Evolutionary conservation across 331 rosid genomes (phyloP).

Genomic region (Malus hybrid): DNA sequence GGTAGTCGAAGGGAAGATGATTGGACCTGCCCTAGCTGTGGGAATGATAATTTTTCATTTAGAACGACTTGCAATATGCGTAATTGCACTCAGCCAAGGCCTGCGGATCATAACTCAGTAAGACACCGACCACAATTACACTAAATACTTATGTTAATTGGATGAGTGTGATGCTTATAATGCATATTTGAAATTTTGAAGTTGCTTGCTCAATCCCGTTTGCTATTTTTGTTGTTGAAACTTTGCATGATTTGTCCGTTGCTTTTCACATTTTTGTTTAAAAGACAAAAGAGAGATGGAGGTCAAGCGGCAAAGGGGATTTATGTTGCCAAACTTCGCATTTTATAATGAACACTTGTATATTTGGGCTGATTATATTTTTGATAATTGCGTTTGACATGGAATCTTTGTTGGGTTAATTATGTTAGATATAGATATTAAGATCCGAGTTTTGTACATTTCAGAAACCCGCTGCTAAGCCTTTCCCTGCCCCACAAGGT

Average conservation of each 20-base stretch:
- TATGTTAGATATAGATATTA: background rate
- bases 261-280: background rate
- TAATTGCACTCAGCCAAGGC: slow-evolving; percentile 98
- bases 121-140: slow-evolving; percentile 1
- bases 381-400: background rate
- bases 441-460: background rate
- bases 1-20: slow-evolving; percentile 99
- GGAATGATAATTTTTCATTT: slow-evolving; percentile 95
- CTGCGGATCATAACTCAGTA: slow-evolving; percentile 89
- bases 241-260: background rate
- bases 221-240: background rate
- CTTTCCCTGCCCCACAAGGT: slow-evolving; percentile 67
- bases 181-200: background rate
- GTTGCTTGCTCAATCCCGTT: background rate
- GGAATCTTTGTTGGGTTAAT: background rate
- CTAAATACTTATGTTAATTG: background rate
- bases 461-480: slow-evolving; percentile 88
- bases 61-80: slow-evolving; percentile 99
- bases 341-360: no score
- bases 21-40: slow-evolving; percentile 99
- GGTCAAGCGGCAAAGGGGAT: background rate
- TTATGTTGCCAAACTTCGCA: background rate
- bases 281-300: background rate
- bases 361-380: background rate
- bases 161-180: background rate